These are phyloP conservation scores for Seiridium unicorne DNA, from an alignment of 2,329 filamentous ascomycete species.

Conservation along the genomic window DNA sequence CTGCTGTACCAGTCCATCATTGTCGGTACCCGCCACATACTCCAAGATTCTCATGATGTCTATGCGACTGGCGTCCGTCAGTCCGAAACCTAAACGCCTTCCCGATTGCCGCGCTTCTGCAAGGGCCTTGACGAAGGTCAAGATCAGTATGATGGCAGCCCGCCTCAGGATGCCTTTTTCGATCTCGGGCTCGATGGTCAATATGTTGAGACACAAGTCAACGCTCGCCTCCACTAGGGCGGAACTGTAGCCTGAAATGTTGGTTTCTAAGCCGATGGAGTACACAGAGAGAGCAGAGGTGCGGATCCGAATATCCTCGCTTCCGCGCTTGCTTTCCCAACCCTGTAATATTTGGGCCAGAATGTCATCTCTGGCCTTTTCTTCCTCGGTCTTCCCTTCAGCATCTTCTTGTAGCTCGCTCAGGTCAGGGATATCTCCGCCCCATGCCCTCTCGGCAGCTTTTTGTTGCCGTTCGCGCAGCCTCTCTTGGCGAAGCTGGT, in stretches of 20 bases:
- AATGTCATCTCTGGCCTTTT: conserved; percentile 35
- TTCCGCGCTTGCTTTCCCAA: conserved; percentile 65
- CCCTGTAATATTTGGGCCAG: conserved; percentile 61
- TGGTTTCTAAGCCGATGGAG: conserved; percentile 57
- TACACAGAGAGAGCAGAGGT: conserved; percentile 68
- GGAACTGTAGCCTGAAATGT: conserved; percentile 54
- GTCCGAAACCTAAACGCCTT: conserved; percentile 48
- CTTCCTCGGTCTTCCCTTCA: conserved; percentile 9
- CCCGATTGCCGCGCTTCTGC: conserved; percentile 49
- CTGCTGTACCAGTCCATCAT: conserved; percentile 65
- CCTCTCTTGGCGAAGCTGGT: conserved; percentile 51
- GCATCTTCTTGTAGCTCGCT: conserved; percentile 29
- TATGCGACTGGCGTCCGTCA: conserved; percentile 53
- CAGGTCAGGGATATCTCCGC: conserved; percentile 48
- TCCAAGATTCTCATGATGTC: conserved; percentile 61
- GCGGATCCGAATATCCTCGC: conserved; percentile 69
- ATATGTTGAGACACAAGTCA: conserved; percentile 61
- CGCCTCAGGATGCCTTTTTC: conserved; percentile 65
- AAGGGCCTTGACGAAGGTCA: conserved; percentile 60
- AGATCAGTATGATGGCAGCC: conserved; percentile 62
- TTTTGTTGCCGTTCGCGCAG: conserved; percentile 46
- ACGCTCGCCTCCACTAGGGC: conserved; percentile 53
- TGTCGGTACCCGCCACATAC: conserved; percentile 66
- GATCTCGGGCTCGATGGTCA: conserved; percentile 59
- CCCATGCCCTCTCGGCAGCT: conserved; percentile 54